These are phyloP conservation scores for Scenedesmus sp. DNA, from an alignment of 163 green algal species.

Conservation along the genomic window DNA sequence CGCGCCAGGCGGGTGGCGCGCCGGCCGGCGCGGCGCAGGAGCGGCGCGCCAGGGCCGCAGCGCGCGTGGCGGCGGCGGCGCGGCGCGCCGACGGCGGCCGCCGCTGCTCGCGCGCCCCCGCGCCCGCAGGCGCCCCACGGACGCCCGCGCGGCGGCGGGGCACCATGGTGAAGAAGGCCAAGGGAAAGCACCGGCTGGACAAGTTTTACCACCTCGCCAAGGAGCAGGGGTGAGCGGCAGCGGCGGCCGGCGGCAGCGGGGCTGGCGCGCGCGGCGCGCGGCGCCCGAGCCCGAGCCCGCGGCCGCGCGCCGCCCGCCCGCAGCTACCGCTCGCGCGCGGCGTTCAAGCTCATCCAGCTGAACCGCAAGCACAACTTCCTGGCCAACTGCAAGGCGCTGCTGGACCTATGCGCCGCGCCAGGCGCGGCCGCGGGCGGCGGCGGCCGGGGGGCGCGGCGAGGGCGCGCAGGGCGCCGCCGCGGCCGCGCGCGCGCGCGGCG, in stretches of 20 bases:
- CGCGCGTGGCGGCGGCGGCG: too few species aligned
- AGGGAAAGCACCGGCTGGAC: constrained; percentile 94
- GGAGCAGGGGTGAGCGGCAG: constrained; percentile 88
- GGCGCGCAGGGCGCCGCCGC: too few species aligned
- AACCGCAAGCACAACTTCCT: constrained; percentile 98
- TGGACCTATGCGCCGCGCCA: constrained; percentile 98
- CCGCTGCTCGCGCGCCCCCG: too few species aligned
- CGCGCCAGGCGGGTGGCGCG: too few species aligned
- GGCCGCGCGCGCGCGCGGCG: not conserved
- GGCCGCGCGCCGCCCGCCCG: not conserved
- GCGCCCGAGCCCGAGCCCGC: not conserved
- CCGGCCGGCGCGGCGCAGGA: too few species aligned
- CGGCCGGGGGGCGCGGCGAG: not conserved
- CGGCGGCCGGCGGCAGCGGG: not conserved
- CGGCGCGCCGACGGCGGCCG: too few species aligned
- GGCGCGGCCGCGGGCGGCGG: constrained; percentile 28
- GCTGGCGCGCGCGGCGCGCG: not conserved
- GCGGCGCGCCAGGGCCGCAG: too few species aligned
- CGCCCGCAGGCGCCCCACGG: too few species aligned
- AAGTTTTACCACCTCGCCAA: constrained; percentile 99
- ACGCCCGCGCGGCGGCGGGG: not conserved
- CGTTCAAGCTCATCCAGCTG: constrained; percentile 99
- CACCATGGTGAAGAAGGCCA: constrained; percentile 74
- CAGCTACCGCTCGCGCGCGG: constrained; percentile 96
- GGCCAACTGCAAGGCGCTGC: constrained; percentile 68